These are phyloP conservation scores for Bathelium albidoporum DNA, from an alignment of 495 filamentous ascomycete genomes.

Conservation along the genomic window DNA sequence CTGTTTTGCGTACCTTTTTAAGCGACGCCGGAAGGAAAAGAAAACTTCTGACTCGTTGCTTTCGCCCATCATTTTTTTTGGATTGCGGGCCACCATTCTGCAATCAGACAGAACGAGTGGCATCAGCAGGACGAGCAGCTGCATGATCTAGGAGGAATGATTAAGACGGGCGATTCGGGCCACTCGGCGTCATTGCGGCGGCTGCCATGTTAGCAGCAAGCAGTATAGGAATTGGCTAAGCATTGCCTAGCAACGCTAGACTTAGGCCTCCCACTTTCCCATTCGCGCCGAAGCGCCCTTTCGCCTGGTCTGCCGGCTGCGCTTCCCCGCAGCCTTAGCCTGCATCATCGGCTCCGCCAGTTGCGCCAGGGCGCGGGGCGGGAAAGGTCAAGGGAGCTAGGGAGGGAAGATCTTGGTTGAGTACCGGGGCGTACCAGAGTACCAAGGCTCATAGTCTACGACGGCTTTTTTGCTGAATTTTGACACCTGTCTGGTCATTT, in stretches of 20 bases:
- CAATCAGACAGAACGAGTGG: too few species aligned
- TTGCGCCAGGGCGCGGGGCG: too few species aligned
- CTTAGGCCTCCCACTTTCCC: background rate
- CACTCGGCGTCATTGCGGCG: too few species aligned
- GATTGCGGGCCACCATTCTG: background rate
- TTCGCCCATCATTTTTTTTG: background rate
- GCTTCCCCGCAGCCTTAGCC: background rate
- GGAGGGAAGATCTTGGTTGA: conserved; percentile 1
- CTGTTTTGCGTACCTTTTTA: too few species aligned
- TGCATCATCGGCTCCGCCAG: background rate
- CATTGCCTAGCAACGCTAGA: background rate
- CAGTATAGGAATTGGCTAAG: too few species aligned
- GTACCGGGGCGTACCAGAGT: background rate
- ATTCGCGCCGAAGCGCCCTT: background rate
- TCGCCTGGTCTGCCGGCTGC: background rate
- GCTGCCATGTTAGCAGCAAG: too few species aligned
- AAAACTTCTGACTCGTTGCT: background rate
- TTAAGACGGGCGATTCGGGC: background rate
- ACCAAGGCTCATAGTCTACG: background rate
- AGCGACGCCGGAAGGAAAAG: too few species aligned
- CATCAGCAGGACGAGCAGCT: background rate
- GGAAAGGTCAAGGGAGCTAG: background rate
- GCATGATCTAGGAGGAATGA: background rate
- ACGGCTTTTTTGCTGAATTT: background rate
- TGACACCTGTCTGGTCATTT: background rate